Percentiles rank a stretch among this genome's conserved stretches.
Conservation (phyloP, 345 rosid genomes). For the Theobroma cacao region DNA sequence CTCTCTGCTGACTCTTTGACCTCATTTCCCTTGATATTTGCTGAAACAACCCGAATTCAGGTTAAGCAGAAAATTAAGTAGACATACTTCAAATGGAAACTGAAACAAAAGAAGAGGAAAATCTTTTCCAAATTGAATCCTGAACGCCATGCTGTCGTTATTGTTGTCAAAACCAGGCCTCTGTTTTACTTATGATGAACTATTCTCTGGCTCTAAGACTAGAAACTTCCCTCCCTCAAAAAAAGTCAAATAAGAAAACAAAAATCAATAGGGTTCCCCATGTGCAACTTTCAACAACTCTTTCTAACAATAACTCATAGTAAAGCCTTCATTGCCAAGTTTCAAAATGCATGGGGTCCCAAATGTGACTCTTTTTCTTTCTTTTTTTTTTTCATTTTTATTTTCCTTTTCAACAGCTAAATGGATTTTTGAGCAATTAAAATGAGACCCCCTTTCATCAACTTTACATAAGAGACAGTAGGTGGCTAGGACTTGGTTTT, state of each 20-base stretch:
- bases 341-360: not conserved
- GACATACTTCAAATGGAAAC: not conserved
- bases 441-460: not conserved
- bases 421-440: not conserved
- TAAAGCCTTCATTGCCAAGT: not conserved
- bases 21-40: not conserved
- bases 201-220: not conserved
- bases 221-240: not conserved
- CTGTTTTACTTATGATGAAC: not conserved
- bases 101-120: not conserved
- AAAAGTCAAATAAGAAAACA: not conserved
- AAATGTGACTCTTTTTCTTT: not conserved
- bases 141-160: not conserved
- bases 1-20: not conserved
- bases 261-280: not conserved
- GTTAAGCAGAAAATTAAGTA: not conserved
- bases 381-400: not conserved
- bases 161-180: not conserved
- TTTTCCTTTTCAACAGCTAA: not conserved
- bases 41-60: not conserved
- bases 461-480: not conserved
- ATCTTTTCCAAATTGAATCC: not conserved
- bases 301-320: not conserved
- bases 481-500: slow-evolving; percentile 20
- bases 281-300: not conserved